Base-by-base conservation (phyloP, 495 filamentous ascomycete genomes). In the Staphylotrichum longicolle region DNA sequence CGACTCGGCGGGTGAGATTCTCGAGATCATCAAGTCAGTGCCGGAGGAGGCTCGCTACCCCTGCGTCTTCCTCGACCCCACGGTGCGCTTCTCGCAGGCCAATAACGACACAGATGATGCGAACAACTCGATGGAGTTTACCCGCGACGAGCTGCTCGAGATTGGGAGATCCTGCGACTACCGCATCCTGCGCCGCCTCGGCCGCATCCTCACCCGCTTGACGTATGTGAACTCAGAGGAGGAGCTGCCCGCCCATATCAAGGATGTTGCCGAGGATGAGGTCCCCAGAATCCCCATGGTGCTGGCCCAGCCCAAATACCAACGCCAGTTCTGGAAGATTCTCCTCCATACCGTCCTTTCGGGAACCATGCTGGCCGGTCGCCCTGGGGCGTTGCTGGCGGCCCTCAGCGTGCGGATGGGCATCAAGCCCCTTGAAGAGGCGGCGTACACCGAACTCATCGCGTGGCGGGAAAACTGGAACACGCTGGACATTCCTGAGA, bases 61-160 rank as follows among this genome's bases (percentile, higher is more conserved):
- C 3, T 84, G 82, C 65, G 76, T 81, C 14, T 78, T 75, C 54
- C 72, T 81, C 6, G 77, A 80, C 54, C 79, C 78, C 3, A 79
- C 78, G 1, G 57, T 76, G 39, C 54, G 63, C 7, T 79, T 79
- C 63, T 45, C 41, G 2, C 61, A 42, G 20, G 57, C 57, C 20
- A 39, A 56, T 4, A 57, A 52, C 11, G 60, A 68, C 7, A 65
- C 64, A 2, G 67, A 68, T 5, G 66, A 66, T 8, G 61, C 57
- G 1, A 57, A 46, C 15, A 51, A 50, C 12, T 54, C 70, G 7
- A 66, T 70, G 35, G 64, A 66, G 1, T 73, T 79, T 37, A 69
- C 65, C 8, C 67, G 78, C 42, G 73, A 69, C 9, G 76, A 81
- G 47, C 69, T 81, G 11, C 70, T 80, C 32, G 77, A 81, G 52